Evolutionary conservation across 495 filamentous ascomycete genomes (phyloP), one percentile per base, ranked within the genome.

Genomic region (Viridothelium virens): DNA sequence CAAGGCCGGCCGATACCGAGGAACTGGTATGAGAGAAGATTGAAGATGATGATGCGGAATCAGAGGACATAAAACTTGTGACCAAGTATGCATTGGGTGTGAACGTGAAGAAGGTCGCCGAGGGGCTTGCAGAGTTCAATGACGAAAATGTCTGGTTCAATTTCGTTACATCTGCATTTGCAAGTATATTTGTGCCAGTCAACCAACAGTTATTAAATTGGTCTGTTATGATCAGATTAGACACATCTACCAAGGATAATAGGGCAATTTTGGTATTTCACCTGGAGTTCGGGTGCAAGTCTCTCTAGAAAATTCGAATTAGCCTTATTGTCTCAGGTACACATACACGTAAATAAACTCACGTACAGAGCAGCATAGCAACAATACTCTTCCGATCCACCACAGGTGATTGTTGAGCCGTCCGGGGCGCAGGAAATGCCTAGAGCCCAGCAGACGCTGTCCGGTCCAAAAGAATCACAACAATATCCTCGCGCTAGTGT

Each of bases 341-440:
- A 46, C 7, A 46, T 46, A 46, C 9, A 7, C 12, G 14, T 53
- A 11, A 53, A 14, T 16, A 53, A 46, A 7, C 41, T 9, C 9
- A 46, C 41, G 41, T 53, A 53, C 48, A 11, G 12, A 16, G 14
- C 1, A 14, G 48, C 48, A 53, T 16, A 18, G 16, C 48, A 53
- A 18, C 48, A 53, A 53, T 14, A 53, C 25, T 11, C 5, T 16
- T 53, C n/a, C 25, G 5, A 5, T 16, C 48, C 48, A 18, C 48
- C 48, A 53, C 48, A 53, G 48, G 48, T 53, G 14, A 53, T 53
- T 53, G 48, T 53, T 53, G 48, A 53, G 25, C 48, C 48, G 25
- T 53, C 48, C n/a, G 48, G 1, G 16, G 48, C 48, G 48, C 48
- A 53, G 25, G 48, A 18, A 11, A 18, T 18, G 14, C 10, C 48